Evolutionary conservation across 2,329 filamentous ascomycete genomes (phyloP).

Genomic region (Alternaria solani): DNA sequence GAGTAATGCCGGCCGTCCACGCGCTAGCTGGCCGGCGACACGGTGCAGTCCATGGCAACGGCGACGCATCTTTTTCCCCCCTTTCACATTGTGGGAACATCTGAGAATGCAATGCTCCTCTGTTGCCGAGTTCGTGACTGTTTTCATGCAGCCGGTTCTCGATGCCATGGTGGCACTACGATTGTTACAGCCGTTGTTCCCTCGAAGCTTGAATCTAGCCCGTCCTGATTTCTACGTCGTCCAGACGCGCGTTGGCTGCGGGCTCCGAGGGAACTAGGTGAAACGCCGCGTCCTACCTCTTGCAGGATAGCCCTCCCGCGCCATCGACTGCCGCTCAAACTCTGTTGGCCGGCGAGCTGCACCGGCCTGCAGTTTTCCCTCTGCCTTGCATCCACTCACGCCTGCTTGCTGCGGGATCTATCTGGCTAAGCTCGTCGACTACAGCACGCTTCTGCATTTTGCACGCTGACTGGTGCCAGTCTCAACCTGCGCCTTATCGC

Average conservation of each 20-base stretch:
- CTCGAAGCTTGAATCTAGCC: background rate
- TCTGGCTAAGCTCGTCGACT: background rate
- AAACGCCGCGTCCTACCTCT: conserved; percentile 18
- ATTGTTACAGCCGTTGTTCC: conserved; percentile 1
- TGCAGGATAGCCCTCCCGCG: conserved; percentile 23
- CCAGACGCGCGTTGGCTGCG: conserved; percentile 24
- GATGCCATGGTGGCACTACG: background rate
- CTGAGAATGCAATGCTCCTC: background rate
- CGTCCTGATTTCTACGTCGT: conserved; percentile 5
- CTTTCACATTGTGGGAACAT: background rate
- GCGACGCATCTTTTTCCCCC: background rate
- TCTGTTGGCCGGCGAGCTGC: conserved; percentile 7
- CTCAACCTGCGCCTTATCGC: conserved; percentile 2
- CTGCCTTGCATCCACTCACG: background rate
- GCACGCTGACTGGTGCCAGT: background rate
- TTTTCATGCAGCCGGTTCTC: background rate
- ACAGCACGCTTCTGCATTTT: conserved; percentile 2
- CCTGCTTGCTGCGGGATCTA: background rate
- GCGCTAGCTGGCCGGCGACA: background rate
- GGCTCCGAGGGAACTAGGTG: conserved; percentile 29
- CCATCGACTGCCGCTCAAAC: conserved; percentile 10
- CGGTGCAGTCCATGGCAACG: background rate
- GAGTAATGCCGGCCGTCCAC: background rate
- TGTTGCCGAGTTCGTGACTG: too few species aligned
- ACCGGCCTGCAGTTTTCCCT: background rate